Percentiles rank a stretch among this genome's conserved stretches.
Conservation (phyloP, 2,329 filamentous ascomycete genomes). For the Lasiodiplodia gonubiensis region DNA sequence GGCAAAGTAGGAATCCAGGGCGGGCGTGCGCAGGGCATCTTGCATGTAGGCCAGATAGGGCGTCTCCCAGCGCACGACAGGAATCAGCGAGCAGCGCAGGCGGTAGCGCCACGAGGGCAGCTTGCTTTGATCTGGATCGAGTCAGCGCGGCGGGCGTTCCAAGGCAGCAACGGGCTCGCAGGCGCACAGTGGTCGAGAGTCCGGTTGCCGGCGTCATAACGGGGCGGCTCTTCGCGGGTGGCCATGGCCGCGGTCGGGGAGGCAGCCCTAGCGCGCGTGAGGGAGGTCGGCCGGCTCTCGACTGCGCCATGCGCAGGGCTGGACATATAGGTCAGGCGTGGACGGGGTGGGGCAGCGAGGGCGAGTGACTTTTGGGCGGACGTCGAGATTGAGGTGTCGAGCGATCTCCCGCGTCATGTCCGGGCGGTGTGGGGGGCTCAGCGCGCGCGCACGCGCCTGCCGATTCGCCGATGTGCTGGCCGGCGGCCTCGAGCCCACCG, state of each 20-base stretch:
- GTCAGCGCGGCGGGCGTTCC: conserved; percentile 8
- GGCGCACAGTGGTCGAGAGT: conserved; percentile 68
- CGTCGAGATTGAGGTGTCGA: conserved; percentile 26
- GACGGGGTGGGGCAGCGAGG: conserved; percentile 6
- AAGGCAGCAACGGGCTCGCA: conserved; percentile 10
- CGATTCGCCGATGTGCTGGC: conserved; percentile 21
- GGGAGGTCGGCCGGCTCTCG: not conserved
- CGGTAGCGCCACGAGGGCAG: conserved; percentile 89
- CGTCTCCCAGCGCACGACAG: conserved; percentile 91
- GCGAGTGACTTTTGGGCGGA: conserved; percentile 23
- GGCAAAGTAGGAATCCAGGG: conserved; percentile 95
- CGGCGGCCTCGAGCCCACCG: not conserved
- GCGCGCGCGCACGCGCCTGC: not conserved
- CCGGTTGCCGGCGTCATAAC: conserved; percentile 74
- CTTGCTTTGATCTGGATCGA: conserved; percentile 72
- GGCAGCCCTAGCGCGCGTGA: conserved; percentile 8
- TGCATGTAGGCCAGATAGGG: conserved; percentile 91
- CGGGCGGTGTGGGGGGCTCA: conserved; percentile 22
- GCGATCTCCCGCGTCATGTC: conserved; percentile 24
- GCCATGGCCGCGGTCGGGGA: conserved; percentile 30
- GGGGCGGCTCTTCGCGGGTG: conserved; percentile 28
- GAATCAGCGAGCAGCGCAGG: conserved; percentile 80
- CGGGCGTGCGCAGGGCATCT: conserved; percentile 76
- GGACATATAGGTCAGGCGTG: conserved; percentile 26
- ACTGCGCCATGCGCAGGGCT: conserved; percentile 27